A percentile compares a stretch with the other conserved stretches of the same genome.
Evolutionary conservation across 2,329 filamentous ascomycete species (phyloP).

Genomic region (Trichoderma hamatum): DNA sequence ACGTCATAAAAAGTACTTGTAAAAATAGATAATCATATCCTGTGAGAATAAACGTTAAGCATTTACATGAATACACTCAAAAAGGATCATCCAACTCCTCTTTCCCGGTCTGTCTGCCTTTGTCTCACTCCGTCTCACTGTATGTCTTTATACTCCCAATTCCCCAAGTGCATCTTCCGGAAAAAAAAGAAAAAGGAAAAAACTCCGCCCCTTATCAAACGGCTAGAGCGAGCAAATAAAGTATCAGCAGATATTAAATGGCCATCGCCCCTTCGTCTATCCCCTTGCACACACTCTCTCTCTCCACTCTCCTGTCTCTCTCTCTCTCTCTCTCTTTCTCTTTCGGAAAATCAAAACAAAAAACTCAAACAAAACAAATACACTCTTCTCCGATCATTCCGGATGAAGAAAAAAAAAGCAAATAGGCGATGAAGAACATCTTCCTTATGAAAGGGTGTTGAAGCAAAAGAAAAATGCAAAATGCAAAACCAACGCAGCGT

Average conservation of each 20-base stretch:
- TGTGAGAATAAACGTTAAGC: conserved; percentile 24
- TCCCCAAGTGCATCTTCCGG: conserved; percentile 1
- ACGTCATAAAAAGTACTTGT: background rate
- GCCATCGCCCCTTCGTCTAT: conserved; percentile 4
- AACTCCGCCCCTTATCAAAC: conserved; percentile 3
- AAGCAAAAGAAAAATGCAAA: background rate
- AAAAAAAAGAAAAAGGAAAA: background rate
- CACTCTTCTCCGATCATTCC: conserved; percentile 9
- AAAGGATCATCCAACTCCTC: background rate
- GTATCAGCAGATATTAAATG: conserved; percentile 2
- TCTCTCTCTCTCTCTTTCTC: background rate
- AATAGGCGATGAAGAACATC: background rate
- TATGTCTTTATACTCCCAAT: background rate
- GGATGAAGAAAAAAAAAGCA: conserved; percentile 1
- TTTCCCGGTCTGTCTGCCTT: background rate
- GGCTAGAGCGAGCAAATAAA: background rate
- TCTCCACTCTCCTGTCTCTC: background rate
- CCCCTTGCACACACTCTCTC: background rate
- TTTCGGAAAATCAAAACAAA: background rate
- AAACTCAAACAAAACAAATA: conserved; percentile 8
- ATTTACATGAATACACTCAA: conserved; percentile 27
- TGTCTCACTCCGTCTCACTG: background rate
- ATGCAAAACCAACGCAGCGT: conserved; percentile 22
- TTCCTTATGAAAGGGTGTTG: background rate
- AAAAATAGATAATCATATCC: conserved; percentile 7